Percentiles rank a stretch among this genome's conserved stretches.
Evolutionary conservation across 73 alveolate genomes (phyloP).

Genomic region (Paramecium biaurelia): DNA sequence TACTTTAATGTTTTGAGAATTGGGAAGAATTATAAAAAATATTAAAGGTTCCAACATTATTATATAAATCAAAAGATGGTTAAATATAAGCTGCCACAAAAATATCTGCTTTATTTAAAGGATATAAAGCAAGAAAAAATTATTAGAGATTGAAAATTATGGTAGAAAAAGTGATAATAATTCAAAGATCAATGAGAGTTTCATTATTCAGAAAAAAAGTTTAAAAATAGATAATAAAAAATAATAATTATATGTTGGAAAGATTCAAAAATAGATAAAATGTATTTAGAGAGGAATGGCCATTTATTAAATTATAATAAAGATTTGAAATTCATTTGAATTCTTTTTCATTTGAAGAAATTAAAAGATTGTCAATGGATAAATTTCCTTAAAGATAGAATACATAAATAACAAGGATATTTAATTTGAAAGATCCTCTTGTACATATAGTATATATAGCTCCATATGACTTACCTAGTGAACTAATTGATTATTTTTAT

Average conservation of each 20-base stretch:
- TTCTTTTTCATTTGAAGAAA: constrained; percentile 34
- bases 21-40: background rate
- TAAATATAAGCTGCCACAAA: background rate
- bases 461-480: constrained; percentile 68
- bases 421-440: constrained; percentile 88
- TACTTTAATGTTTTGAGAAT: constrained; percentile 1
- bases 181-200: background rate
- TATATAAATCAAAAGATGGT: constrained; percentile 2
- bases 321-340: constrained; percentile 21
- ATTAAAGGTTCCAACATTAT: background rate
- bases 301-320: background rate
- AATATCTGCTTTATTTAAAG: background rate
- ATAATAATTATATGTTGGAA: constrained; percentile 8
- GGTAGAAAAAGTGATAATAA: constrained; percentile 23
- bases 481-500: constrained; percentile 8
- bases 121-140: background rate
- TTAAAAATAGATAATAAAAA: background rate
- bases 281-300: constrained; percentile 27
- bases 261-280: constrained; percentile 35
- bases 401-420: constrained; percentile 79
- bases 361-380: background rate
- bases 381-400: background rate
- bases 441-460: constrained; percentile 89
- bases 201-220: constrained; percentile 3
- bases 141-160: background rate